Percentiles rank a stretch among this genome's conserved stretches.
Conservation (phyloP, 2,329 filamentous ascomycete genomes). For the Trichoderma koningii region DNA sequence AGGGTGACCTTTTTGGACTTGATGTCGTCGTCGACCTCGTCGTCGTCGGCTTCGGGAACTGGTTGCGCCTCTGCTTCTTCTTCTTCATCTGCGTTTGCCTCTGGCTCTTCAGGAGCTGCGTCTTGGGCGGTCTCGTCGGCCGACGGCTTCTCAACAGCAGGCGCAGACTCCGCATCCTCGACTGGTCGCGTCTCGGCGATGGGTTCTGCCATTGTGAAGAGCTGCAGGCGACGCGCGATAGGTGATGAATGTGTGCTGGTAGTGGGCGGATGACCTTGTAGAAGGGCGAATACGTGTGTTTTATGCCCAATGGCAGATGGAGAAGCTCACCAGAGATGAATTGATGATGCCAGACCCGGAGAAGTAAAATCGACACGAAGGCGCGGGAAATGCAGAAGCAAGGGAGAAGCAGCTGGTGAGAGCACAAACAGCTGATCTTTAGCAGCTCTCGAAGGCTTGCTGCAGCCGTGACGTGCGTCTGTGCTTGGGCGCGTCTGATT, state of each 20-base stretch:
- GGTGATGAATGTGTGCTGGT: background rate
- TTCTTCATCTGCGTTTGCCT: background rate
- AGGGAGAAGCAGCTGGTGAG: conserved; percentile 3
- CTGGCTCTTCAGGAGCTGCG: background rate
- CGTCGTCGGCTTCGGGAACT: conserved; percentile 17
- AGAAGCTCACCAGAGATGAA: conserved; percentile 1
- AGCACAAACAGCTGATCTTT: conserved; percentile 21
- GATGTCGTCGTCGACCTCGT: conserved; percentile 46
- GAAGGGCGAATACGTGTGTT: background rate
- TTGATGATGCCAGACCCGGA: background rate
- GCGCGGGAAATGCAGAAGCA: conserved; percentile 7
- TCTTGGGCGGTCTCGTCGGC: conserved; percentile 3
- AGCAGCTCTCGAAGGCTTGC: conserved; percentile 15
- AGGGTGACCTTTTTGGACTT: conserved; percentile 65
- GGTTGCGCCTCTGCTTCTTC: conserved; percentile 26
- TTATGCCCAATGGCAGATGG: background rate
- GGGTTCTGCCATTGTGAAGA: conserved; percentile 31
- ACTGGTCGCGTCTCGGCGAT: conserved; percentile 31
- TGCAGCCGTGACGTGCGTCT: conserved; percentile 27
- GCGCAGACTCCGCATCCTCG: conserved; percentile 31
- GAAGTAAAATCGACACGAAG: background rate
- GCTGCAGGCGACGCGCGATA: conserved; percentile 14
- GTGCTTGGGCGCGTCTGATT: conserved; percentile 11
- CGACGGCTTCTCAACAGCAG: conserved; percentile 37
- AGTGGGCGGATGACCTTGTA: background rate